Evolutionary conservation across 192 early-diverging fungal genomes (phyloP), one percentile per base, ranked within the genome.

Genomic region (Linnemannia zychae): DNA sequence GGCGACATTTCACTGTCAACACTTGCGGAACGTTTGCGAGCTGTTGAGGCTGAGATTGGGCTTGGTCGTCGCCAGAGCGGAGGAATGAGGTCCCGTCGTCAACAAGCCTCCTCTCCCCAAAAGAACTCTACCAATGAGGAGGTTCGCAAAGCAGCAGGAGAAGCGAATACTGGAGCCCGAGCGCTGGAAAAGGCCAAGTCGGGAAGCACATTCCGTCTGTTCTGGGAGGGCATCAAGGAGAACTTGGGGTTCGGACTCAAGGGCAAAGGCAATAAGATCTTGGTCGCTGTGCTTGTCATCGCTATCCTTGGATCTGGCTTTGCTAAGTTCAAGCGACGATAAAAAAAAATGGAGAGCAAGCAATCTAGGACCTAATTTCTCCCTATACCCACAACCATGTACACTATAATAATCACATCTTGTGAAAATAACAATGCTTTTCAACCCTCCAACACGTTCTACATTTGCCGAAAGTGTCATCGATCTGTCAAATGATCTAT

Each of bases 151-250:
- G 68, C 28, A 16, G 24, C 36, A 28, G 63, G 67, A 16, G 17
- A 34, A 31, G 31, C 57, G 15, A 78, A 66, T 15, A 49, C 37
- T 33, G 37, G 46, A 16, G 44, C 53, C 0, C 31, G 33, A 16
- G 72, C 67, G 0, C 40, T 84, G 34, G 77, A 72, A 20, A 74
- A 78, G 31, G 5, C 48, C 60, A 84, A 75, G 60, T 13, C 36
- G 15, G 33, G 52, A 20, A 53, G 57, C 52, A 66, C 73, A 1
- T 84, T 79, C 68, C n/a, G 67, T 34, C 20, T 44, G 15, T 79
- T 84, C 34, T 84, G 82, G 82, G 82, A 84, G 17, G 73, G 77
- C 7, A 75, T 84, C 72, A 84, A 84, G 40, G 72, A 75, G 36
- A 78, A 79, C 40, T 17, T 84, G 5, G 69, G 76, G 9, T 34